phyloP scores from a whole-genome alignment of 352 stramenopile species.

The Globisporangium uncinulatum region DNA sequence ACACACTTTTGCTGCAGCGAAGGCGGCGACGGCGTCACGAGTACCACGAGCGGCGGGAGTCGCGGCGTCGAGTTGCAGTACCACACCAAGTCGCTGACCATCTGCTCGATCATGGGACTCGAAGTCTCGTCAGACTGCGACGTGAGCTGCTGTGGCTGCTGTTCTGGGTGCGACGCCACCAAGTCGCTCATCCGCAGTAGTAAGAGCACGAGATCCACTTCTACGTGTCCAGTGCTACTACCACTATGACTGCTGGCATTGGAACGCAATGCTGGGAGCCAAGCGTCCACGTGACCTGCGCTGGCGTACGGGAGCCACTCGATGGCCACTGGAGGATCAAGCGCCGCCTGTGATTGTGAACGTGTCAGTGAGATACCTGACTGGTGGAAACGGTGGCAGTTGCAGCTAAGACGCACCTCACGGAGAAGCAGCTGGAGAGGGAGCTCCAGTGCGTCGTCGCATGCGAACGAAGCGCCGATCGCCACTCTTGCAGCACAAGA shows the following conservation, averaged over 20 bases:
- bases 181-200: constrained; percentile 59
- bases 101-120: constrained; percentile 9
- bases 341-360: constrained; percentile 17
- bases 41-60: constrained; percentile 28
- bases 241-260: too few relatives aligned
- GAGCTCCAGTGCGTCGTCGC: constrained; percentile 15
- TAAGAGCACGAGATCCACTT: constrained; percentile 41
- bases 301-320: constrained; percentile 60
- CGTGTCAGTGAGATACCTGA: too few relatives aligned
- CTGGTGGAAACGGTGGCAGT: too few relatives aligned
- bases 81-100: constrained; percentile 19
- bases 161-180: constrained; percentile 45
- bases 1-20: constrained; percentile 10
- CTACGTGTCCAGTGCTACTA: background rate
- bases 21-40: constrained; percentile 30
- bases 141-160: background rate
- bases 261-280: constrained; percentile 5
- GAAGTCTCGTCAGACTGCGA: background rate
- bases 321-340: constrained; percentile 24
- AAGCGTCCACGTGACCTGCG: constrained; percentile 27
- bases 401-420: constrained; percentile 24
- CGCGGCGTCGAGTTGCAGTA: constrained; percentile 19
- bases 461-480: constrained; percentile 6
- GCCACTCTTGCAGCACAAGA: background rate
- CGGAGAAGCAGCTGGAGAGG: constrained; percentile 45